Evolutionary conservation across 208 protist genomes (phyloP).

Genomic region (Angomonas deanei): DNA sequence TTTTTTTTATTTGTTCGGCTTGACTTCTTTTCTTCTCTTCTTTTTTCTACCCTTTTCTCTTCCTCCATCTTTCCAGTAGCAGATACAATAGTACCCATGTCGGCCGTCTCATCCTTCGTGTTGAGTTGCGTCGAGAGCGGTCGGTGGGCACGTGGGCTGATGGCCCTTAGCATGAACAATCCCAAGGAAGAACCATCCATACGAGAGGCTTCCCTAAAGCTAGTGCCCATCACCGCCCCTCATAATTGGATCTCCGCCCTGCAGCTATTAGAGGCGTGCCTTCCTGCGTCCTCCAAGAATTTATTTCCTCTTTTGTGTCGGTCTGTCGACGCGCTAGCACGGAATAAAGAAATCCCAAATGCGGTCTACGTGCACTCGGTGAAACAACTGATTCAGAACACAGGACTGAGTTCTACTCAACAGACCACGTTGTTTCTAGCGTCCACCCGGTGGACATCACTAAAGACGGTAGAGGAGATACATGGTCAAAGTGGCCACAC

Average conservation of each 20-base stretch:
- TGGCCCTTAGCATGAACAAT: slow-evolving; percentile 37
- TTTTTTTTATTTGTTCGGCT: slow-evolving; percentile 4
- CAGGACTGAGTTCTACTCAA: not conserved
- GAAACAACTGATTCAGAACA: not conserved
- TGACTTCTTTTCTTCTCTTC: slow-evolving; percentile 5
- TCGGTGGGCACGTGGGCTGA: slow-evolving; percentile 63
- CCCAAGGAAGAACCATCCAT: slow-evolving; percentile 17
- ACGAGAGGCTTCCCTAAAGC: slow-evolving; percentile 28
- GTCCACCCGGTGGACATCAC: not conserved
- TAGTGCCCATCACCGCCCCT: slow-evolving; percentile 30
- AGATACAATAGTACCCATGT: slow-evolving; percentile 11
- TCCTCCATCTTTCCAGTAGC: slow-evolving; percentile 1
- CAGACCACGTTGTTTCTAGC: not conserved
- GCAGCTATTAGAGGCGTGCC: slow-evolving; percentile 21
- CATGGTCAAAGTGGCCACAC: not conserved
- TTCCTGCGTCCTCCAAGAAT: not conserved
- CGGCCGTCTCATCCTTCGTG: slow-evolving; percentile 56
- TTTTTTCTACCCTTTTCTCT: slow-evolving; percentile 7
- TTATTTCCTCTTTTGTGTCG: slow-evolving; percentile 12
- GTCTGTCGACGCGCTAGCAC: not conserved
- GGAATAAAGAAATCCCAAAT: not conserved
- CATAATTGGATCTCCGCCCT: slow-evolving; percentile 46
- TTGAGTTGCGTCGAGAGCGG: slow-evolving; percentile 47
- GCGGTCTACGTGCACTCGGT: slow-evolving; percentile 5
- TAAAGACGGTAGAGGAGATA: not conserved